Evolutionary conservation across 2,329 filamentous ascomycete species (phyloP).

Genomic region (Penicillium crustosum): DNA sequence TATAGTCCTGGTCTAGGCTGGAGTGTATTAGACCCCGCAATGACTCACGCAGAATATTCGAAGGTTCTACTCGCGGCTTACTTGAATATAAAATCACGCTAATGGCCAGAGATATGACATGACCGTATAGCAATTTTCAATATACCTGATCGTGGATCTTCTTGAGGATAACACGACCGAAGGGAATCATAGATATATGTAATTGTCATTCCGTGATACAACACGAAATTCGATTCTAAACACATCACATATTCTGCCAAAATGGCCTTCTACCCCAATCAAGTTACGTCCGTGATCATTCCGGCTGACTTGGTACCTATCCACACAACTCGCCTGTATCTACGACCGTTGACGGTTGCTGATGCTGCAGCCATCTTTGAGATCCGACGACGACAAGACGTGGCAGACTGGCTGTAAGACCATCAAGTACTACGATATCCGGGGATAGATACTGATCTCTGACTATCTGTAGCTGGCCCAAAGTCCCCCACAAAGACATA

Average conservation of each 20-base stretch:
- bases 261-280: constrained; percentile 14
- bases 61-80: too few species aligned
- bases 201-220: background rate
- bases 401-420: constrained; percentile 31
- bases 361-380: constrained; percentile 27
- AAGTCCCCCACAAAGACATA: constrained; percentile 12
- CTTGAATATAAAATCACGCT: background rate
- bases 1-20: background rate
- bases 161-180: too few species aligned
- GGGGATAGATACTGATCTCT: background rate
- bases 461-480: constrained; percentile 11
- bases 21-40: background rate
- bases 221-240: background rate
- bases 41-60: background rate
- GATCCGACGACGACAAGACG: constrained; percentile 25
- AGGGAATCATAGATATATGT: background rate
- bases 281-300: constrained; percentile 16
- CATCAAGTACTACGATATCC: background rate
- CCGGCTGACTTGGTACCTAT: constrained; percentile 10
- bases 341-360: constrained; percentile 19
- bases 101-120: background rate
- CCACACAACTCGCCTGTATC: constrained; percentile 18
- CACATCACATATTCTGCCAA: background rate
- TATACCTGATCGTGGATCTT: background rate
- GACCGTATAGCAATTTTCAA: too few species aligned